phyloP scores from a whole-genome alignment of 2,329 filamentous ascomycete genomes.

The Colletotrichum costaricense region DNA sequence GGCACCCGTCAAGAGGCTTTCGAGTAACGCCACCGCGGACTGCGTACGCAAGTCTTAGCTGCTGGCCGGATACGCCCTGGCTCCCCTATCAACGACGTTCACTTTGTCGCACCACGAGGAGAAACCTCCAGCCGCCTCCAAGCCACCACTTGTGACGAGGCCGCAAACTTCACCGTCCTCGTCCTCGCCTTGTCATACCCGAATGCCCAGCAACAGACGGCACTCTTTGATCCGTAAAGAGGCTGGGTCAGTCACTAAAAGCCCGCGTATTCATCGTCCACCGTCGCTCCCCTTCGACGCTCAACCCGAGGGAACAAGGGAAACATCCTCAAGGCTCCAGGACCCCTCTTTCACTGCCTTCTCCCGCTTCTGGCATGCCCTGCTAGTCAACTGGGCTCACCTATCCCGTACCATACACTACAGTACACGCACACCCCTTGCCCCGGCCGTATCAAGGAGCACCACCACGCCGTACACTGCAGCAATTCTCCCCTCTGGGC shows the following conservation, averaged over 20 bases:
- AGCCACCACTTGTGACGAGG: slow-evolving; percentile 26
- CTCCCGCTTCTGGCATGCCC: slow-evolving; percentile 1
- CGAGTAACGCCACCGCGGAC: slow-evolving; percentile 13
- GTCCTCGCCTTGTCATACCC: slow-evolving; percentile 10
- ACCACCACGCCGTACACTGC: neutral
- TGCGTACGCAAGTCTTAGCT: slow-evolving; percentile 21
- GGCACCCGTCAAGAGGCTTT: slow-evolving; percentile 8
- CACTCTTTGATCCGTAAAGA: slow-evolving; percentile 4
- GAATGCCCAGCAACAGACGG: neutral
- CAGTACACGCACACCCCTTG: neutral
- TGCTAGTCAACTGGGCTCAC: slow-evolving; percentile 13
- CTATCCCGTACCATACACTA: neutral
- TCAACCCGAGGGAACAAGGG: slow-evolving; percentile 12
- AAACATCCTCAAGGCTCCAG: neutral
- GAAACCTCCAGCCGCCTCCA: slow-evolving; percentile 18
- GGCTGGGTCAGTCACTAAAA: neutral
- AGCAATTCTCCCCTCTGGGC: neutral
- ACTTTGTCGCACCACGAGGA: neutral
- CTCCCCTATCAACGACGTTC: neutral
- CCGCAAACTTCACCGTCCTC: slow-evolving; percentile 3
- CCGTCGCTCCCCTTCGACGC: neutral
- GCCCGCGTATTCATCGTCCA: neutral
- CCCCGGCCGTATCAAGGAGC: neutral
- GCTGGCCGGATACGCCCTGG: neutral
- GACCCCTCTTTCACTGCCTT: slow-evolving; percentile 16